Evolutionary conservation across 2,329 filamentous ascomycete genomes (phyloP).

Genomic region (Cadophora malorum): DNA sequence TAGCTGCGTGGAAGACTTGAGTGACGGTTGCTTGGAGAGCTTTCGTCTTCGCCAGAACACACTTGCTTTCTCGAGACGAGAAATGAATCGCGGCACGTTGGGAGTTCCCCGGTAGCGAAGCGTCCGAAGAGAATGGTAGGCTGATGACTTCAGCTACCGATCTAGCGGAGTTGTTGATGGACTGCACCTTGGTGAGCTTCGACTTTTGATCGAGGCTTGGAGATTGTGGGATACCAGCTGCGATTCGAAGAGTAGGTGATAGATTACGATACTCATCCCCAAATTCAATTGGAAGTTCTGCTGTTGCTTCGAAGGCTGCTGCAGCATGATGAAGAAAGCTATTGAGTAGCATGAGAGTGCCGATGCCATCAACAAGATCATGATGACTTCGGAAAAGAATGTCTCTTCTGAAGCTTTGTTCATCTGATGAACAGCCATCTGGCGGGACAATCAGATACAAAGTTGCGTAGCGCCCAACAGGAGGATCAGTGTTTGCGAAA

Average conservation of each 20-base stretch:
- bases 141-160: not conserved
- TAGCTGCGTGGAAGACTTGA: slow-evolving; percentile 13
- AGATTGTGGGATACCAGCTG: slow-evolving; percentile 3
- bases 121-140: slow-evolving; percentile 2
- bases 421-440: not conserved
- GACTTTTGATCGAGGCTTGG: not conserved
- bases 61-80: not conserved
- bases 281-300: slow-evolving; percentile 32
- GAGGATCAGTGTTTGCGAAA: slow-evolving; percentile 48
- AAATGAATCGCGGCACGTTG: slow-evolving; percentile 16
- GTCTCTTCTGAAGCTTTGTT: not conserved
- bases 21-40: slow-evolving; percentile 10
- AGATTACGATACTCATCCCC: slow-evolving; percentile 20
- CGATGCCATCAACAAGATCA: slow-evolving; percentile 51
- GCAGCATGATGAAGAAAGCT: slow-evolving; percentile 42
- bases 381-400: slow-evolving; percentile 48
- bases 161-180: not conserved
- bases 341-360: slow-evolving; percentile 47
- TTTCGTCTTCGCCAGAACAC: slow-evolving; percentile 16
- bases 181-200: not conserved
- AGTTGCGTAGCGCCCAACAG: slow-evolving; percentile 44
- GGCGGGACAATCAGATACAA: slow-evolving; percentile 45
- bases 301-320: slow-evolving; percentile 35
- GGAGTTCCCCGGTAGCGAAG: not conserved
- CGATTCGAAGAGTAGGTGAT: slow-evolving; percentile 21